Conservation (phyloP, 345 rosid species). For the Heritiera fomes region DNA sequence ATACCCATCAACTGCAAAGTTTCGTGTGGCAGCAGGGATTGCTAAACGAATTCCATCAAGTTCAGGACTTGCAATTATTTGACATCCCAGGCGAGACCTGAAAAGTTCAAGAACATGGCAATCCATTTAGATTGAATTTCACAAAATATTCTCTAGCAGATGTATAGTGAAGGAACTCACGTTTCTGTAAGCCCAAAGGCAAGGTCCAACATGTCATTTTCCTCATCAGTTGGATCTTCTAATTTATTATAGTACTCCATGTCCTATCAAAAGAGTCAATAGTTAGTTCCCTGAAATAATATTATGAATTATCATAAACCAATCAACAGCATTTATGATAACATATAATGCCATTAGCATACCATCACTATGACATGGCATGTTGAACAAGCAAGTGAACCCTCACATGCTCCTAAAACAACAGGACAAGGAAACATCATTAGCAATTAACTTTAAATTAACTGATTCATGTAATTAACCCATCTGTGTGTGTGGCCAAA, state of each 20-base stretch:
- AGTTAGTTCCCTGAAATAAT: conserved; percentile 11
- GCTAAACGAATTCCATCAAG: conserved; percentile 80
- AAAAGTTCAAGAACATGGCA: conserved; percentile 14
- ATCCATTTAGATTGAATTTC: background rate
- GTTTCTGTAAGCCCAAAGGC: conserved; percentile 92
- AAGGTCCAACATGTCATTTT: conserved; percentile 97
- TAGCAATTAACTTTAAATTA: background rate
- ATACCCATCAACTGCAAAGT: conserved; percentile 86
- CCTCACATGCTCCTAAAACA: conserved; percentile 83
- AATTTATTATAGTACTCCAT: conserved; percentile 78
- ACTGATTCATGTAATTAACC: background rate
- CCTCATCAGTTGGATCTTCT: conserved; percentile 94
- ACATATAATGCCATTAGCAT: conserved; percentile 17
- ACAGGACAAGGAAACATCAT: conserved; percentile 27
- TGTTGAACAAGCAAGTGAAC: conserved; percentile 94
- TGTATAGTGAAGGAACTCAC: conserved; percentile 43
- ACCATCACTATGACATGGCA: conserved; percentile 93
- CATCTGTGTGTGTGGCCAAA: background rate
- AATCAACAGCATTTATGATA: conserved; percentile 3
- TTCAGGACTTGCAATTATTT: conserved; percentile 79
- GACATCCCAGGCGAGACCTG: conserved; percentile 91
- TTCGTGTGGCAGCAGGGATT: conserved; percentile 82
- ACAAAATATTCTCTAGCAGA: background rate
- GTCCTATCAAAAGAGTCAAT: conserved; percentile 46
- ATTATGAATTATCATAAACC: background rate